Conservation (phyloP, 1,139 yeast genomes). For the Yamadazyma membranifaciens region DNA sequence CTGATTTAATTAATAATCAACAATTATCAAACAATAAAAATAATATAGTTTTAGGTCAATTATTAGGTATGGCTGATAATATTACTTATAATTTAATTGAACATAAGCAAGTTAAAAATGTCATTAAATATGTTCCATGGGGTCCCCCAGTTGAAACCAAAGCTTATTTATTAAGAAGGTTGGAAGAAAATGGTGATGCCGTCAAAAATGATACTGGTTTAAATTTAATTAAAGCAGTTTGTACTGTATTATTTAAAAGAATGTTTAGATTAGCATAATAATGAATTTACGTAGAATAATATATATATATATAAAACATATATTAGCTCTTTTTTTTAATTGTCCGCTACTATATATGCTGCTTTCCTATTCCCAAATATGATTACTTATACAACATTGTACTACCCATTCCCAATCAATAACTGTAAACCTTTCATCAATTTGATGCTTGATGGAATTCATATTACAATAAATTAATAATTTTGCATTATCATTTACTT, state of each 20-base stretch:
- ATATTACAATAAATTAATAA: slow-evolving; percentile 1
- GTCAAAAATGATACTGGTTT: slow-evolving; percentile 86
- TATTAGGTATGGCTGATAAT: slow-evolving; percentile 95
- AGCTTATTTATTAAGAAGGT: slow-evolving; percentile 83
- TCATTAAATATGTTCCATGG: slow-evolving; percentile 96
- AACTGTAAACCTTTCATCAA: slow-evolving; percentile 13
- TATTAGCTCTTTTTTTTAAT: neutral
- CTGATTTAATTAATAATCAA: slow-evolving; percentile 45
- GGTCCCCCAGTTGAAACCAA: slow-evolving; percentile 95
- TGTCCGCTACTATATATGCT: neutral
- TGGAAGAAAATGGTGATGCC: slow-evolving; percentile 97
- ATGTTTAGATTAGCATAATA: slow-evolving; percentile 23
- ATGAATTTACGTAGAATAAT: neutral
- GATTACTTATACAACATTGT: slow-evolving; percentile 61
- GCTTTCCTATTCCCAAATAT: slow-evolving; percentile 20
- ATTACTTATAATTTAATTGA: slow-evolving; percentile 73
- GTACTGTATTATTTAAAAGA: slow-evolving; percentile 43
- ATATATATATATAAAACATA: neutral
- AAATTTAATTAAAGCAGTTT: slow-evolving; percentile 63
- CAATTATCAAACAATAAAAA: slow-evolving; percentile 39
- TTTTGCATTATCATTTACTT: neutral
- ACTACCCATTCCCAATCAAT: slow-evolving; percentile 76
- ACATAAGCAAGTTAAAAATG: slow-evolving; percentile 64
- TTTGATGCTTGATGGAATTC: neutral
- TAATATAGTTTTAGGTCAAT: slow-evolving; percentile 83